Conservation (phyloP, 202 grass and related monocot species). For the Zoysia matrella region DNA sequence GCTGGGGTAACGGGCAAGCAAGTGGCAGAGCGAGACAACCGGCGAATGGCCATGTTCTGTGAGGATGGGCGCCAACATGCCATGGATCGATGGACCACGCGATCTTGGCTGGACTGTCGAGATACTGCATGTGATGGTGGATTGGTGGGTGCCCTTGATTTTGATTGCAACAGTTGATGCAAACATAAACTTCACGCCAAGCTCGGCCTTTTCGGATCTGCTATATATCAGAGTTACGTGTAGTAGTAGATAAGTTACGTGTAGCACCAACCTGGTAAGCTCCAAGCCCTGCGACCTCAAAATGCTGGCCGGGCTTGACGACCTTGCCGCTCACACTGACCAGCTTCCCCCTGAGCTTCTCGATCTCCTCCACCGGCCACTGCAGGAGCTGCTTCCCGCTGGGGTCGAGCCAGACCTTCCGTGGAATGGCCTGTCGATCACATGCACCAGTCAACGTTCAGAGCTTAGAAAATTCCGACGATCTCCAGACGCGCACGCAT, state of each 20-base stretch:
- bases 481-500: background rate
- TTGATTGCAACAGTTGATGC: background rate
- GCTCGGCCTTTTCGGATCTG: background rate
- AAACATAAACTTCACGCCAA: background rate
- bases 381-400: background rate
- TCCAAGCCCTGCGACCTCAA: background rate
- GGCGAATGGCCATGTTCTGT: background rate
- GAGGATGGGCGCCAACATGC: too few relatives aligned
- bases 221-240: background rate
- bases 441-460: background rate
- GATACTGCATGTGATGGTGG: background rate
- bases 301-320: too few relatives aligned
- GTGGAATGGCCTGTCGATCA: conserved; percentile 51
- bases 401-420: conserved; percentile 52
- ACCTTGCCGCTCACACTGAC: too few relatives aligned
- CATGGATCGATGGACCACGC: background rate
- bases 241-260: too few relatives aligned
- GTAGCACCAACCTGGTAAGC: background rate
- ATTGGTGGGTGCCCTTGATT: background rate
- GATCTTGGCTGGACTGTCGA: conserved; percentile 15
- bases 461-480: background rate
- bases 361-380: too few relatives aligned
- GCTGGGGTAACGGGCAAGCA: background rate
- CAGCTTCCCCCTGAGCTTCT: too few relatives aligned
- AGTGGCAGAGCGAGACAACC: background rate